phyloP scores from a whole-genome alignment of 2,329 filamentous ascomycete genomes.

The Pseudopyricularia javanii region DNA sequence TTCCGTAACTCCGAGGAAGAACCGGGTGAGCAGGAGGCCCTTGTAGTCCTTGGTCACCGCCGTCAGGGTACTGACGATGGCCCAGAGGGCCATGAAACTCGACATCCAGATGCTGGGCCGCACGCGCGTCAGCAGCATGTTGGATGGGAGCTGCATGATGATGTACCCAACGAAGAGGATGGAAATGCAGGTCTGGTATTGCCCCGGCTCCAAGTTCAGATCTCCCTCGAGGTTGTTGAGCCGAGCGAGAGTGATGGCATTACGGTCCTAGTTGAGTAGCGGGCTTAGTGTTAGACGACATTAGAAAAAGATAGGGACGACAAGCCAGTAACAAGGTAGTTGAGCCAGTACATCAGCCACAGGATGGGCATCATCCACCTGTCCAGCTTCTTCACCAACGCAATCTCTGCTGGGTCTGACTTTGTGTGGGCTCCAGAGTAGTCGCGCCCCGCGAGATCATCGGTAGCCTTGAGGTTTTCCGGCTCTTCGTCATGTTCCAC shows the following conservation, averaged over 20 bases:
- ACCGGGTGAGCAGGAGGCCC: background rate
- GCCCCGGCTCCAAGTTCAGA: background rate
- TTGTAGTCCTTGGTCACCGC: background rate
- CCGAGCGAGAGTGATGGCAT: constrained; percentile 18
- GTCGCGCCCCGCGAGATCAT: background rate
- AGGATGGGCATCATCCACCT: background rate
- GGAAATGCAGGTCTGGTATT: constrained; percentile 7
- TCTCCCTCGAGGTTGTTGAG: background rate
- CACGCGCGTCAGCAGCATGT: constrained; percentile 14
- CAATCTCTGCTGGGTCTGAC: background rate
- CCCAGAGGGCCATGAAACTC: background rate
- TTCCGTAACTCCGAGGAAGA: background rate
- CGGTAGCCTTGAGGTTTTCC: background rate
- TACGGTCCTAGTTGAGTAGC: constrained; percentile 14
- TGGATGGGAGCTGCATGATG: constrained; percentile 8
- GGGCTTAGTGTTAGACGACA: background rate
- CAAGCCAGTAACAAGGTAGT: constrained; percentile 30
- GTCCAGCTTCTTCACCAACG: background rate
- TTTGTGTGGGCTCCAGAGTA: background rate
- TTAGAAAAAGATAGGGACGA: background rate
- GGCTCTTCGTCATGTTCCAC: background rate
- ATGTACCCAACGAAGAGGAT: constrained; percentile 20
- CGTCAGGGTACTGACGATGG: background rate
- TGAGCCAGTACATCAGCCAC: constrained; percentile 46
- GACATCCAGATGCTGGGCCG: constrained; percentile 8